Evolutionary conservation across 1,139 yeast species (phyloP).

Genomic region (Nakaseomyces nivariensis): DNA sequence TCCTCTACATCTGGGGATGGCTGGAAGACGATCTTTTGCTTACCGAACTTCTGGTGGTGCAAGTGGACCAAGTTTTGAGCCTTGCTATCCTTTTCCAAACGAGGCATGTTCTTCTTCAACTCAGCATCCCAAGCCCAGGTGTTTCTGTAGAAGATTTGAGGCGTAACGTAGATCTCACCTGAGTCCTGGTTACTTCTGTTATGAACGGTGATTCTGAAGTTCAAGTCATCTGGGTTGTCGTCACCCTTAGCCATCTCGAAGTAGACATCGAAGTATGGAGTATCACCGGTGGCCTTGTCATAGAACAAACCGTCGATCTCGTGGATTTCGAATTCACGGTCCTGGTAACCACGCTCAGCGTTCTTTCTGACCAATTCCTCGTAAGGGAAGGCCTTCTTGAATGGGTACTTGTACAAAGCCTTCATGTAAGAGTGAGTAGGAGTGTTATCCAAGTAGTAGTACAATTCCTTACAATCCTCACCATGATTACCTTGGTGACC

Average conservation of each 20-base stretch:
- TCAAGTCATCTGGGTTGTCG: constrained; percentile 67
- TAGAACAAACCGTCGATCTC: constrained; percentile 18
- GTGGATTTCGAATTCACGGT: constrained; percentile 40
- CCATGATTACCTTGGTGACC: constrained; percentile 93
- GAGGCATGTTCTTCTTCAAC: constrained; percentile 39
- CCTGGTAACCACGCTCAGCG: constrained; percentile 37
- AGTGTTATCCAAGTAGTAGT: constrained; percentile 75
- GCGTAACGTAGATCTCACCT: constrained; percentile 78
- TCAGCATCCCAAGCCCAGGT: constrained; percentile 73
- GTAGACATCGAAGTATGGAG: constrained; percentile 77
- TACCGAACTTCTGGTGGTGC: constrained; percentile 63
- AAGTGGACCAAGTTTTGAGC: constrained; percentile 40
- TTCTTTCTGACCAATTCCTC: constrained; percentile 61
- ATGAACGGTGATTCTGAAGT: constrained; percentile 78
- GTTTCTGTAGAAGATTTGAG: constrained; percentile 76
- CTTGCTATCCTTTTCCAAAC: constrained; percentile 33
- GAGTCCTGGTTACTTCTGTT: constrained; percentile 64
- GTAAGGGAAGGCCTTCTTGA: constrained; percentile 62
- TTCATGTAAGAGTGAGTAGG: constrained; percentile 91
- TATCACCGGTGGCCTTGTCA: constrained; percentile 44
- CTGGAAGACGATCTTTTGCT: constrained; percentile 59
- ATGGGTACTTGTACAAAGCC: constrained; percentile 85
- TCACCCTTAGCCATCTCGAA: constrained; percentile 85
- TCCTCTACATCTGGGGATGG: constrained; percentile 58
- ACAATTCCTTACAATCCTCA: constrained; percentile 82